Conservation (phyloP, 306 rosid species). For the Cicer arietinum region DNA sequence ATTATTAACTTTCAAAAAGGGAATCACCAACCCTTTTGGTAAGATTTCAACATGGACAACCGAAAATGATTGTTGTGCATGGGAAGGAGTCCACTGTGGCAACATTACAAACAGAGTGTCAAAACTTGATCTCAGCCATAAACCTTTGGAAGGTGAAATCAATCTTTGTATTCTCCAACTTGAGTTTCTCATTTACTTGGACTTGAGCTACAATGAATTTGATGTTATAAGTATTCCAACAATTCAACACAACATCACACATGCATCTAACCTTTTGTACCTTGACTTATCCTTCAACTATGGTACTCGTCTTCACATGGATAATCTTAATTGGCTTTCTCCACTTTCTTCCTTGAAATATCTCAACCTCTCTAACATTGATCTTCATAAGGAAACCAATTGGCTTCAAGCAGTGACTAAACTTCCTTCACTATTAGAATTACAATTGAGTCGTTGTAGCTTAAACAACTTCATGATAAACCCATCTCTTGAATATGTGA, state of each 20-base stretch:
- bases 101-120: background rate
- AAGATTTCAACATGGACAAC: background rate
- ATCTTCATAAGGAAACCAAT: constrained; percentile 7
- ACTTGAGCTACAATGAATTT: accelerated
- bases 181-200: constrained; percentile 12
- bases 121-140: background rate
- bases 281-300: background rate
- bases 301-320: background rate
- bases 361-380: background rate
- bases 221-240: background rate
- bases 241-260: background rate
- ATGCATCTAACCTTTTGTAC: background rate
- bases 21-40: background rate
- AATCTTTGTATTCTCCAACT: constrained; percentile 13
- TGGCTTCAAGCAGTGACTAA: background rate
- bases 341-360: constrained; percentile 27
- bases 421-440: constrained; percentile 17
- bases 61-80: constrained; percentile 24
- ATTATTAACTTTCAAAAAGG: background rate
- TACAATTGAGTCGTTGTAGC: background rate
- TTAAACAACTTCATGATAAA: background rate
- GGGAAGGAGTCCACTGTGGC: constrained; percentile 30
- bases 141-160: background rate
- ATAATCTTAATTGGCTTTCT: constrained; percentile 15
- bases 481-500: background rate